Percentiles rank a stretch among this genome's conserved stretches.
Conservation (phyloP, 352 stramenopile species). For the Phytophthora crassamura region DNA sequence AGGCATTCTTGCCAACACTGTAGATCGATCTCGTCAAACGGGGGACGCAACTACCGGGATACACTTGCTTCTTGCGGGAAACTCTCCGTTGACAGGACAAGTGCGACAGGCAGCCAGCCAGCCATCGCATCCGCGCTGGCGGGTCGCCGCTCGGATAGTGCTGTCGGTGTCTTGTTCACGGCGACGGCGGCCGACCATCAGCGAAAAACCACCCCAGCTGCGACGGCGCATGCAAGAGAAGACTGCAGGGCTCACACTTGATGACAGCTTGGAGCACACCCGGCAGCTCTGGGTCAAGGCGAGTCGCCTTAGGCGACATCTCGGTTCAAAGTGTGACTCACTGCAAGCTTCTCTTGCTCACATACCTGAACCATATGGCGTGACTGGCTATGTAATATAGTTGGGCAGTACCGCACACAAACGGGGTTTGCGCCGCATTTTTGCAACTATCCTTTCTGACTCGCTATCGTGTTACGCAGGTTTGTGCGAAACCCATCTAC, state of each 20-base stretch:
- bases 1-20: no score
- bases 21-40: no score
- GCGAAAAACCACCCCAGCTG: slow-evolving; percentile 12
- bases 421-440: neutral
- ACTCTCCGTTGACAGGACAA: no score
- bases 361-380: neutral
- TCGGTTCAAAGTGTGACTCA: slow-evolving; percentile 18
- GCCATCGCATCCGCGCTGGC: slow-evolving; percentile 12
- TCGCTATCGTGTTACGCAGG: neutral
- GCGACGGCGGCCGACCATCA: neutral
- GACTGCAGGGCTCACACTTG: neutral
- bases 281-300: no score
- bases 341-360: slow-evolving; percentile 11
- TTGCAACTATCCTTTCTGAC: neutral
- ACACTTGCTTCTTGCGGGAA: neutral
- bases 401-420: slow-evolving; percentile 2
- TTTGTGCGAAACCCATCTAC: no score
- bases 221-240: neutral
- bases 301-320: slow-evolving; percentile 10
- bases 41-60: no score
- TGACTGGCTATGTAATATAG: slow-evolving; percentile 9
- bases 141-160: slow-evolving; percentile 29
- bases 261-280: no score
- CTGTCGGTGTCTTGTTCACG: slow-evolving; percentile 17
- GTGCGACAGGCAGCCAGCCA: slow-evolving; percentile 24